These are phyloP conservation scores for Hortiboletus campestris DNA, from an alignment of 768 basidiomycete species.

Conservation along the genomic window DNA sequence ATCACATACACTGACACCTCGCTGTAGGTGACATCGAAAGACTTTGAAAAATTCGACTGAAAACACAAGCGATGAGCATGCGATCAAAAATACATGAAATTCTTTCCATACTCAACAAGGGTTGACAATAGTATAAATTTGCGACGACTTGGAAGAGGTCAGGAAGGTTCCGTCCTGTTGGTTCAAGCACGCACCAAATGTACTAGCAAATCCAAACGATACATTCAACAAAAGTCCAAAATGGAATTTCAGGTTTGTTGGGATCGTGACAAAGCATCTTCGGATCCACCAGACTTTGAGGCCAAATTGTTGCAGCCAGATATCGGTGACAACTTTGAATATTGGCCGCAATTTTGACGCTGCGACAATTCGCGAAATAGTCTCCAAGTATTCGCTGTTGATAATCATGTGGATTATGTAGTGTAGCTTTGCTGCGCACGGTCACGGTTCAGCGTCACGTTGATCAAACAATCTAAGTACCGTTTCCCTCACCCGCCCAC, in stretches of 20 bases:
- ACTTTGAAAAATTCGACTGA: conserved; percentile 36
- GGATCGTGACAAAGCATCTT: conserved; percentile 50
- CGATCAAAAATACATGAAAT: background rate
- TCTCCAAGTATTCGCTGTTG: too few species aligned
- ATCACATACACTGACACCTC: conserved; percentile 33
- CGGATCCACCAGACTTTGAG: too few species aligned
- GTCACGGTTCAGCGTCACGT: too few species aligned
- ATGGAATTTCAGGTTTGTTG: conserved; percentile 45
- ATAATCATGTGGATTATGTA: too few species aligned
- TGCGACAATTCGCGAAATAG: too few species aligned
- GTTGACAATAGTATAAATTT: conserved; percentile 84
- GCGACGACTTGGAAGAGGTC: conserved; percentile 45
- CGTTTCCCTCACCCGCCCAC: too few species aligned
- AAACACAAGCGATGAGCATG: background rate
- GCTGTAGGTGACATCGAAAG: conserved; percentile 38
- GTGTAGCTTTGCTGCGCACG: too few species aligned
- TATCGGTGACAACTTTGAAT: too few species aligned
- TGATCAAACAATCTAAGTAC: too few species aligned
- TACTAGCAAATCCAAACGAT: conserved; percentile 65
- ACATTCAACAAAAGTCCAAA: conserved; percentile 54
- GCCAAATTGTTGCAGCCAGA: too few species aligned
- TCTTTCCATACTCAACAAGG: conserved; percentile 58
- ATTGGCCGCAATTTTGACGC: too few species aligned
- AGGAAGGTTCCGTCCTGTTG: background rate
- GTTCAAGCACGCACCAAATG: conserved; percentile 31